Evolutionary conservation across 78 protist species (phyloP), one percentile per base, ranked within the genome.

Genomic region (Dictyostelium capitatum): DNA sequence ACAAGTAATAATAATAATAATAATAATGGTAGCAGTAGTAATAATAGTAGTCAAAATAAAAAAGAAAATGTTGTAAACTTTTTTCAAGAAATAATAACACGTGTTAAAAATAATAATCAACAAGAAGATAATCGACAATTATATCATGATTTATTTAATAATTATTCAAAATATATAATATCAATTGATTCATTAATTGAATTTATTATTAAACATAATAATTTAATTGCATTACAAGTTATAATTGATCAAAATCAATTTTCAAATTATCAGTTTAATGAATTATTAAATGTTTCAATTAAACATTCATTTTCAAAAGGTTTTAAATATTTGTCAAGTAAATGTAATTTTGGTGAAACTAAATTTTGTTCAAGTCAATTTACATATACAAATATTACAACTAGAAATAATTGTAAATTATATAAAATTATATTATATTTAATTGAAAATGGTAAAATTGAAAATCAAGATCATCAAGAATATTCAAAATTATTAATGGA

Each of bases 51-150:
- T 37, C 43, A 37, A 37, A 37, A 37, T 37, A 37, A 37, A 37
- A 37, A 37, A 37, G 43, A 37, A 37, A 37, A 37, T 37, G 43
- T 37, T 3, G 43, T 59, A 19, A 30, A 59, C 8, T 59, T 59
- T 59, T 59, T 59, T 9, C n/a, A 59, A 59, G 69, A 59, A 59
- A 59, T 59, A 23, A 59, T 59, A n/a, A 59, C n/a, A 59, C 19
- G 69, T 20, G 32, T 59, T 10, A 20, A 59, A 59, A n/a, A n/a
- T 9, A 10, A 1, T 12, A 53, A 53, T 15, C n/a, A n/a, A n/a
- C n/a, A n/a, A n/a, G n/a, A n/a, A n/a, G n/a, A 53, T 15, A 10
- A 1, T 6, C 19, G 57, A 51, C 10, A 54, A 53, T 59, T 59
- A 20, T 59, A 59, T 59, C 4, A 15, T 7, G 9, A 25, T 23